Evolutionary conservation across 2,329 filamentous ascomycete species (phyloP).

Genomic region (Nemania serpens): DNA sequence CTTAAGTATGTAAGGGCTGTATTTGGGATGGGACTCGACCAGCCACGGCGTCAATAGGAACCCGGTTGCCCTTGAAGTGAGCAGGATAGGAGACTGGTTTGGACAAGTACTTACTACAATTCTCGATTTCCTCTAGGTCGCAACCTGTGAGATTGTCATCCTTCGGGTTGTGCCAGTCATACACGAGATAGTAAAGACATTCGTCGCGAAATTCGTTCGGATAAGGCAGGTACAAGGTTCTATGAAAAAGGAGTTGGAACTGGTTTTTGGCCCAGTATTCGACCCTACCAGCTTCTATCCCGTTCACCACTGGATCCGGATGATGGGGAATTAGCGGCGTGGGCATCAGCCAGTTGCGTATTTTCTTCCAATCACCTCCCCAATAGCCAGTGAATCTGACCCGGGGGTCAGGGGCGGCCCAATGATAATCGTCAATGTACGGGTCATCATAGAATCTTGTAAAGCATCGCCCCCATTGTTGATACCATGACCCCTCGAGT

Average conservation of each 20-base stretch:
- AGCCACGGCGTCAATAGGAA: too few relatives aligned
- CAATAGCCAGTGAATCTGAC: background rate
- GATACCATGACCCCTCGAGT: background rate
- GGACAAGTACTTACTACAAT: background rate
- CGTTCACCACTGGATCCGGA: background rate
- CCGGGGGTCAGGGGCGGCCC: background rate
- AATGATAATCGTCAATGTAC: too few relatives aligned
- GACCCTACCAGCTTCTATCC: too few relatives aligned
- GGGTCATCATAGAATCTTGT: background rate
- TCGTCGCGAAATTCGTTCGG: background rate
- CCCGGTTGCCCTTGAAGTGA: too few relatives aligned
- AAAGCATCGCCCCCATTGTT: background rate
- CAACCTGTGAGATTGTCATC: background rate
- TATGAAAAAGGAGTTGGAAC: too few relatives aligned
- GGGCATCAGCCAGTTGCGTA: background rate
- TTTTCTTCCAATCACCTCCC: background rate
- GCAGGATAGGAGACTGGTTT: too few relatives aligned
- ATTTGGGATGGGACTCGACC: too few relatives aligned
- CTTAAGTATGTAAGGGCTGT: too few relatives aligned
- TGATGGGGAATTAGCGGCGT: background rate
- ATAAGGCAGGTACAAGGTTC: too few relatives aligned
- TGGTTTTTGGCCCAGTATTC: too few relatives aligned
- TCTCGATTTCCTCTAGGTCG: background rate
- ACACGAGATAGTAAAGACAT: background rate
- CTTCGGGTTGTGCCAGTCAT: background rate